Conservation (phyloP, 78 protist genomes). For the Acrasis kona region DNA sequence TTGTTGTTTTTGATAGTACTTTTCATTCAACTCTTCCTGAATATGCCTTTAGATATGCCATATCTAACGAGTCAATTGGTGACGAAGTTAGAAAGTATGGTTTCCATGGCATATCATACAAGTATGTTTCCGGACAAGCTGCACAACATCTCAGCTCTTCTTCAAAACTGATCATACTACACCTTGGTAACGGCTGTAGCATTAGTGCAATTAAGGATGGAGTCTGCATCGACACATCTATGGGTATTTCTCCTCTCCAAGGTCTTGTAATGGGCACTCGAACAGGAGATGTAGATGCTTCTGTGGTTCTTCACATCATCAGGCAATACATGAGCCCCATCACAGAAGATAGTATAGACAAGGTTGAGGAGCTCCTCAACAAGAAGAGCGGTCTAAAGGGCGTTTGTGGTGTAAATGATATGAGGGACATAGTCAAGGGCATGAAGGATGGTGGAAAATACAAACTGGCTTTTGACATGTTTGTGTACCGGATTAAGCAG, state of each 20-base stretch:
- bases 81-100: background rate
- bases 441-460: no score
- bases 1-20: no score
- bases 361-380: background rate
- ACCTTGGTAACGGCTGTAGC: background rate
- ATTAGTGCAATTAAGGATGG: background rate
- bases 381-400: background rate
- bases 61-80: no score
- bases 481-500: background rate
- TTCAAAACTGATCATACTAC: background rate
- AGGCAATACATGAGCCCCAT: background rate
- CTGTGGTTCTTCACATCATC: no score
- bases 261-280: background rate
- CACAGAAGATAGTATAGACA: background rate
- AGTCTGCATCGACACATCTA: background rate
- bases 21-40: no score
- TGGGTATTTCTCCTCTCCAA: background rate
- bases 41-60: no score
- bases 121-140: background rate
- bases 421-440: background rate
- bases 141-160: background rate
- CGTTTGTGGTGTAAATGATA: background rate
- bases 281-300: background rate
- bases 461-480: no score
- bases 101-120: background rate